Conservation (phyloP, 1,284 basidiomycete genomes). For the Fomitiporia mediterranea region DNA sequence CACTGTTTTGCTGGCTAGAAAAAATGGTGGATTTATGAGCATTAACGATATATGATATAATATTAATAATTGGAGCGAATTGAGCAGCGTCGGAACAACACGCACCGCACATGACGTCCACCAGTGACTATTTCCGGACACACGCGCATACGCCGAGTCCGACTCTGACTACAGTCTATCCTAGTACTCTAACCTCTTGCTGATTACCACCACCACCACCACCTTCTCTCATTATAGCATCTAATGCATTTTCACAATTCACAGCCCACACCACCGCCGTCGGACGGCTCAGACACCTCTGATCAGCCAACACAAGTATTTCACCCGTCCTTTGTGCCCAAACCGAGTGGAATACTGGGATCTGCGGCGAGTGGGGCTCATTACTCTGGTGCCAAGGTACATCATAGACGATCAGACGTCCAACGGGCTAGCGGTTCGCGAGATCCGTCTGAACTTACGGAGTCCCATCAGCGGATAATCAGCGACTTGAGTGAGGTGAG, state of each 20-base stretch:
- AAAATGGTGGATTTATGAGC: neutral
- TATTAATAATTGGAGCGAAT: too few species aligned
- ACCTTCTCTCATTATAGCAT: neutral
- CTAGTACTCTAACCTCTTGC: neutral
- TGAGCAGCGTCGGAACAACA: neutral
- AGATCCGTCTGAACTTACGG: conserved; percentile 23
- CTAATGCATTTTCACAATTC: neutral
- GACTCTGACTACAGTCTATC: neutral
- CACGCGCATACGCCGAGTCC: neutral
- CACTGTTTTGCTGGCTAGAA: neutral
- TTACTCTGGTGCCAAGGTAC: conserved; percentile 27
- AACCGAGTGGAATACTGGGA: conserved; percentile 43
- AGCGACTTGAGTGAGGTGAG: conserved; percentile 48
- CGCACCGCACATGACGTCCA: neutral
- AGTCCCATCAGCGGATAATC: conserved; percentile 40
- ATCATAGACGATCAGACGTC: conserved; percentile 25
- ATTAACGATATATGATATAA: too few species aligned
- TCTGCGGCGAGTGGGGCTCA: conserved; percentile 38
- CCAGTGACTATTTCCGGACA: neutral
- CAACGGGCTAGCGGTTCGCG: conserved; percentile 20
- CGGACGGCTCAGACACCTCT: neutral
- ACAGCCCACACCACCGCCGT: neutral
- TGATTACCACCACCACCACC: neutral
- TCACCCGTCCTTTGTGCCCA: conserved; percentile 38
- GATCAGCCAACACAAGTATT: conserved; percentile 39